A percentile compares a stretch with the other conserved stretches of the same genome.
Conservation (phyloP, 2,329 filamentous ascomycete species). For the Aschersonia sp. region DNA sequence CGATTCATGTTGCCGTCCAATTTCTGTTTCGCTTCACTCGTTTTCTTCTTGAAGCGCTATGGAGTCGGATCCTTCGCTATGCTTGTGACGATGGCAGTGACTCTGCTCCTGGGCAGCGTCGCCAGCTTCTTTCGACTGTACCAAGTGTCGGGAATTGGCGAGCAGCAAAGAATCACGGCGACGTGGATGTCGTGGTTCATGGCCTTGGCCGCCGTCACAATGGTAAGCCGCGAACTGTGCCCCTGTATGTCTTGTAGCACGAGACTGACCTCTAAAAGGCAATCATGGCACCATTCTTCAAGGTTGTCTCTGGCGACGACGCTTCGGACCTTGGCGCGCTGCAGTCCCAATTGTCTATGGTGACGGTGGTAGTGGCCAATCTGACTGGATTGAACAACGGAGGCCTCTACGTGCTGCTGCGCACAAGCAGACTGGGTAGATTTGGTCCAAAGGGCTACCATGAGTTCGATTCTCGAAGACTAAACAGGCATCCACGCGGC, state of each 20-base stretch:
- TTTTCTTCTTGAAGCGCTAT: constrained; percentile 52
- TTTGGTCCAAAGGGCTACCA: constrained; percentile 28
- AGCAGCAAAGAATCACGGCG: constrained; percentile 45
- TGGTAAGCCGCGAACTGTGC: constrained; percentile 26
- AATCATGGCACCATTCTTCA: constrained; percentile 49
- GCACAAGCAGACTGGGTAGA: constrained; percentile 44
- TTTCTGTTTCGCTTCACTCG: constrained; percentile 51
- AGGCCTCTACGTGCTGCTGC: constrained; percentile 51
- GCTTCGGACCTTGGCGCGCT: constrained; percentile 18
- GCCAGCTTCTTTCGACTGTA: constrained; percentile 44
- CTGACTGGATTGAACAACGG: constrained; percentile 51
- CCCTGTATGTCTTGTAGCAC: too few species aligned
- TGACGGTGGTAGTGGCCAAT: constrained; percentile 51
- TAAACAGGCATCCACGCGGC: constrained; percentile 3
- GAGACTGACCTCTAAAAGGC: constrained; percentile 20
- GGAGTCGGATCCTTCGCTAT: constrained; percentile 41
- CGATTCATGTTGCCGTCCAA: constrained; percentile 38
- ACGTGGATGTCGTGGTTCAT: constrained; percentile 60
- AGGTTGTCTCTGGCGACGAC: constrained; percentile 31
- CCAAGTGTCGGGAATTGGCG: constrained; percentile 37
- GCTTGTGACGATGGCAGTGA: constrained; percentile 32
- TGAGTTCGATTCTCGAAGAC: constrained; percentile 30
- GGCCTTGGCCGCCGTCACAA: constrained; percentile 38
- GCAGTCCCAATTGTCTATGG: constrained; percentile 37
- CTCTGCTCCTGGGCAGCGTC: constrained; percentile 34